These are phyloP conservation scores for Phialocephala subalpina DNA, from an alignment of 2,329 filamentous ascomycete genomes.

Conservation along the genomic window DNA sequence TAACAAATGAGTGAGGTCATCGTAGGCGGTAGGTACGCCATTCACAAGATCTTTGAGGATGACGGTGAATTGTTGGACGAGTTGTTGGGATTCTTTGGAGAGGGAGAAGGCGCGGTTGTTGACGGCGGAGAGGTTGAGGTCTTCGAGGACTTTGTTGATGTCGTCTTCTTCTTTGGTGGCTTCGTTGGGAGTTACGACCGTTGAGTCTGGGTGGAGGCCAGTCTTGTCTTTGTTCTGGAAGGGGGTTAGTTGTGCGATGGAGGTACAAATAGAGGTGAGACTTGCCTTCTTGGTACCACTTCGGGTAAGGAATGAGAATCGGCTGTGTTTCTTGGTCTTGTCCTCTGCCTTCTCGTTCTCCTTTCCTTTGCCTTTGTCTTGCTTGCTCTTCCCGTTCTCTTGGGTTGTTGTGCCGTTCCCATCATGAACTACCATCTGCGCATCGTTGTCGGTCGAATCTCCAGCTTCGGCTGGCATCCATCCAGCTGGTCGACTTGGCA, in stretches of 20 bases:
- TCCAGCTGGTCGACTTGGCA: slow-evolving; percentile 50
- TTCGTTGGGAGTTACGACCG: slow-evolving; percentile 47
- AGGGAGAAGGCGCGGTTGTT: slow-evolving; percentile 89
- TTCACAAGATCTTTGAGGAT: slow-evolving; percentile 92
- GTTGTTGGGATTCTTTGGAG: slow-evolving; percentile 82
- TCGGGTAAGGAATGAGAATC: slow-evolving; percentile 49
- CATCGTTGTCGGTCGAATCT: slow-evolving; percentile 36
- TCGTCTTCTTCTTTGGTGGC: slow-evolving; percentile 68
- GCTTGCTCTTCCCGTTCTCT: slow-evolving; percentile 36
- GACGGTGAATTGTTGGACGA: slow-evolving; percentile 84
- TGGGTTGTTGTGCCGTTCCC: slow-evolving; percentile 45
- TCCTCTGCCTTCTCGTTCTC: slow-evolving; percentile 41
- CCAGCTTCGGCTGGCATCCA: slow-evolving; percentile 31
- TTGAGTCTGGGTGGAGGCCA: slow-evolving; percentile 48
- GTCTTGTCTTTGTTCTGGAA: slow-evolving; percentile 47
- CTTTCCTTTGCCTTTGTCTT: slow-evolving; percentile 38
- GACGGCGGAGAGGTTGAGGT: slow-evolving; percentile 81
- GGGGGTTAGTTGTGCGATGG: slow-evolving; percentile 42
- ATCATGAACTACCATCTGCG: slow-evolving; percentile 53
- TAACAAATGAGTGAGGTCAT: slow-evolving; percentile 76
- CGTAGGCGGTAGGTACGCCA: slow-evolving; percentile 91
- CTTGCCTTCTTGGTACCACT: slow-evolving; percentile 39
- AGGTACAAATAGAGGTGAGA: background rate
- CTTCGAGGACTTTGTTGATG: slow-evolving; percentile 80
- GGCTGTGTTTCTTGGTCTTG: slow-evolving; percentile 47